A percentile compares a stretch with the other conserved stretches of the same genome.
Evolutionary conservation across 2,329 filamentous ascomycete genomes (phyloP).

Genomic region (Leptographium procerum): DNA sequence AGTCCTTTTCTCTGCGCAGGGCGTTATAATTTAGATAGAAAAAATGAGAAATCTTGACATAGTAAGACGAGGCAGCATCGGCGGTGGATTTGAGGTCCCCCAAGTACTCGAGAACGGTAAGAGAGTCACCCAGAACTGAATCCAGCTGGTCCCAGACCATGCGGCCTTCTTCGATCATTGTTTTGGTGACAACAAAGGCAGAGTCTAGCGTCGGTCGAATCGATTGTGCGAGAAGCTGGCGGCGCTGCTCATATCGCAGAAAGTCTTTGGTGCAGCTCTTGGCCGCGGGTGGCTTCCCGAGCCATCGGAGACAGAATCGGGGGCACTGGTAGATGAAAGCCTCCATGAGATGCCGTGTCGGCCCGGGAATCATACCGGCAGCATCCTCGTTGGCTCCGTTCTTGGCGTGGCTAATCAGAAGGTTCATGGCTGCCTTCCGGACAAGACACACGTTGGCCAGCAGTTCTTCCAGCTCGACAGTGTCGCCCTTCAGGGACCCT

Average conservation of each 20-base stretch:
- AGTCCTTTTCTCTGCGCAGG: constrained; percentile 31
- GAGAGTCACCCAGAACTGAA: constrained; percentile 43
- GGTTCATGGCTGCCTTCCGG: constrained; percentile 40
- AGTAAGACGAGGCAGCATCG: constrained; percentile 27
- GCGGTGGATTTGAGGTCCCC: constrained; percentile 23
- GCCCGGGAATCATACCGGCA: neutral
- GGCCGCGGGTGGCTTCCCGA: constrained; percentile 43
- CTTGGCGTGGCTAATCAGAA: constrained; percentile 24
- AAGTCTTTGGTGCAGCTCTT: constrained; percentile 44
- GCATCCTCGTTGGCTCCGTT: neutral
- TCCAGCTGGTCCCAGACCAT: constrained; percentile 45
- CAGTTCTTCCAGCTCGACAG: constrained; percentile 48
- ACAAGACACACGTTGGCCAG: constrained; percentile 43
- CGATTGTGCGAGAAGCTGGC: constrained; percentile 38
- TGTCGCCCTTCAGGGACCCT: constrained; percentile 47
- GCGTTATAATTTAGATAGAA: constrained; percentile 54
- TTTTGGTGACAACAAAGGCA: constrained; percentile 44
- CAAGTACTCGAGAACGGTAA: constrained; percentile 41
- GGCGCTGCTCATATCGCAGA: constrained; percentile 50
- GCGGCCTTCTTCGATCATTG: constrained; percentile 33
- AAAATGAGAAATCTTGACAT: constrained; percentile 58
- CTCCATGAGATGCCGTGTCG: constrained; percentile 32
- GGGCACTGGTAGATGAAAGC: constrained; percentile 47
- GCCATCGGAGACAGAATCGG: constrained; percentile 48
- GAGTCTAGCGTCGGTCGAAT: constrained; percentile 50